Base-by-base conservation (phyloP, 164 flowering plant species). In the Liquidambar formosana region DNA sequence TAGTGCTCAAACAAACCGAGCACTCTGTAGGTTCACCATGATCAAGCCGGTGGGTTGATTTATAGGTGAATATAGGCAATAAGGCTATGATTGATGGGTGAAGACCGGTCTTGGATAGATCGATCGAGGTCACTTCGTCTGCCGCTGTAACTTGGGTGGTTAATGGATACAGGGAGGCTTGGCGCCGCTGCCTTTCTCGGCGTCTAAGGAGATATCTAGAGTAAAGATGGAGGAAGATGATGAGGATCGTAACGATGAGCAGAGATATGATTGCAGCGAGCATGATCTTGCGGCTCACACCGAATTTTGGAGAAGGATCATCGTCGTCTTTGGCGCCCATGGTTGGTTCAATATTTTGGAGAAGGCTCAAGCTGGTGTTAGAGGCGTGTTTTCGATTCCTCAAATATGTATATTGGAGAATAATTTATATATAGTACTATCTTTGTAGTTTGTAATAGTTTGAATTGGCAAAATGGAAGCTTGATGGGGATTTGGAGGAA, bases 1-100 rank as follows among this genome's bases (percentile, higher is more conserved):
- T 25, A 6, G 28, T 22, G 22, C 76, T 56, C 73, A 87, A 71
- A 68, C 91, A 87, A 10, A 85, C 77, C 1, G 88, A 54, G 73
- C 89, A 88, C 61, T 82, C 88, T 11, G 47, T n/a, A 5, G n/a
- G 41, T 1, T 57, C 61, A 13, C 54, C 58, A 4, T 27, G 61
- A 15, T 68, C 73, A 18, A 10, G 4, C 41, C 28, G 28, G 11
- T 71, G 63, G 12, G 66, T 18, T 16, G 28, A 19, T 60, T 66
- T 73, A 64, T 78, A 81, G 10, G 25, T 16, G 63, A 80, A 76
- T 1, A 48, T 12, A 0, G 90, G 88, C 26, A 86, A 61, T 8
- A 83, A 66, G 49, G 78, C 78, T 8, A 84, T 78, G 46, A 77
- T 78, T 1, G 71, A 61, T 3, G 75, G 73, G 25, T 77, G 77